Base-by-base conservation (phyloP, 192 early-diverging fungal species). In the Geranomyces michiganensis region DNA sequence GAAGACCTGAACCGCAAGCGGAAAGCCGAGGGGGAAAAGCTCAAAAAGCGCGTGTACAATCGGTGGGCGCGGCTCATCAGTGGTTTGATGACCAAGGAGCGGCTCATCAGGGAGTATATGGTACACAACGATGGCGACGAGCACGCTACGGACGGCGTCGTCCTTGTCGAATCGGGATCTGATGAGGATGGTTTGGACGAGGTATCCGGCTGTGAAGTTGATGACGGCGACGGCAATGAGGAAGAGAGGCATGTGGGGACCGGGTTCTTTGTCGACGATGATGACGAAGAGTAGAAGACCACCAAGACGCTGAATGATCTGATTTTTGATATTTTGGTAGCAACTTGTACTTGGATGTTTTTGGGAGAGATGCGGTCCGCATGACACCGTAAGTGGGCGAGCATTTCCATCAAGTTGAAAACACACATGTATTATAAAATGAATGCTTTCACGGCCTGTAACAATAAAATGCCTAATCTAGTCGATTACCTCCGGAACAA, bases 1-100 rank as follows among this genome's bases (percentile, higher is more conserved):
- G 73, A 65, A 74, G 79, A 76, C 56, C 65, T 36, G 44, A 73
- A 41, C 30, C 74, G 14, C 27, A 51, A 22, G 56, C 68, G 47
- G 32, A 59, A 47, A 70, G 29, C 14, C 66, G 73, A 56, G 62
- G 51, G 15, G 27, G 65, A 55, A 66, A 85, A 84, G 51, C 77
- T 76, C 31, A 65, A 80, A 67, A 73, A 70, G n/a, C 73, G 83
- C 36, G 72, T 82, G 0, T 73, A 81, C 53, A 56, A 53, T 41
- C 74, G 82, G 13, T 90, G 90, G 91, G 76, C 73, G 26, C 87
- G 83, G 41, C 56, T 92, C 7, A 84, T 87, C 51, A 76, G 74
- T 12, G 74, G 80, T 0, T 31, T 83, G 12, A 33, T 88, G 31
- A 77, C 87, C n/a, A 74, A 79, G 30, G 76, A 81, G 32, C 67